Evolutionary conservation across 2,329 filamentous ascomycete species (phyloP).

Genomic region (Boeremia exigua): DNA sequence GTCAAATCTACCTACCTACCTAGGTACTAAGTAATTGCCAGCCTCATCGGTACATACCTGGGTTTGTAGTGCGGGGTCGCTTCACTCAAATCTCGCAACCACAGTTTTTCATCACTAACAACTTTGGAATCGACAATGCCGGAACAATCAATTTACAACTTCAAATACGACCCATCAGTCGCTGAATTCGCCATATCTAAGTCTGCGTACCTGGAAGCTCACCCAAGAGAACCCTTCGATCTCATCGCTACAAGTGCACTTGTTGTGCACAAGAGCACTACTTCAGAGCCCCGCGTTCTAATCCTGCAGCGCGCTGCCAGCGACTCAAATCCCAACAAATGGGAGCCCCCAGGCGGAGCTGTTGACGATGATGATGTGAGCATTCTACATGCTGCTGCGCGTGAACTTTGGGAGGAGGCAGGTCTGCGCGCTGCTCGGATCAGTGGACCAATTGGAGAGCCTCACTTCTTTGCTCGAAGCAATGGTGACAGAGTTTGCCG

Average conservation of each 20-base stretch:
- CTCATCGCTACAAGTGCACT: constrained; percentile 7
- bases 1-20: too few relatives aligned
- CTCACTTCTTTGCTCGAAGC: constrained; percentile 10
- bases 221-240: neutral
- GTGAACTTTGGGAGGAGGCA: constrained; percentile 59
- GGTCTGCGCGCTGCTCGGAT: constrained; percentile 48
- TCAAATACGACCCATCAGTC: constrained; percentile 1
- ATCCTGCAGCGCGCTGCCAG: constrained; percentile 56
- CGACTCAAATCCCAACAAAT: constrained; percentile 55
- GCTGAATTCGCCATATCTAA: constrained; percentile 5
- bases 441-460: constrained; percentile 3
- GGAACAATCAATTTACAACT: neutral
- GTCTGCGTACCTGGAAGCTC: neutral
- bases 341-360: constrained; percentile 60
- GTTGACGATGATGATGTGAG: constrained; percentile 52
- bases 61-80: too few relatives aligned
- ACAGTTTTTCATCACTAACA: too few relatives aligned
- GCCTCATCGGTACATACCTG: too few relatives aligned
- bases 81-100: too few relatives aligned
- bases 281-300: constrained; percentile 45
- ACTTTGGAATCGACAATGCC: neutral
- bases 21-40: too few relatives aligned
- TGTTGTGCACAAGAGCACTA: neutral
- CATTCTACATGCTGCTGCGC: constrained; percentile 53
- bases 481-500: constrained; percentile 6